phyloP scores from a whole-genome alignment of 192 early-diverging fungal species.

The Diversispora epigaea region DNA sequence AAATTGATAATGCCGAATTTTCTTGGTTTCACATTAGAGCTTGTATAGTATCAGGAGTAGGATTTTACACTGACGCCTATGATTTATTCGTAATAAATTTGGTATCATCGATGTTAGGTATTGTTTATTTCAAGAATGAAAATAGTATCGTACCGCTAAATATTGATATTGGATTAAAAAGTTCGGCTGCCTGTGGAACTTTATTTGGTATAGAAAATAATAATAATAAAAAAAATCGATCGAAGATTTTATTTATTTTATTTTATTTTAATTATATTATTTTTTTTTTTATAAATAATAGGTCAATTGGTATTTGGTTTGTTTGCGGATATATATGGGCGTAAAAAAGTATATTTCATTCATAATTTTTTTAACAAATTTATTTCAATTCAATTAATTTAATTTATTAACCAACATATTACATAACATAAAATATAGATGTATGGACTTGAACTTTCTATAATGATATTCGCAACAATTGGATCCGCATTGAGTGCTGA shows the following conservation, averaged over 20 bases:
- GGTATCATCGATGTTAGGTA: conserved; percentile 82
- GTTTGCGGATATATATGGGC: conserved; percentile 85
- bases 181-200: conserved; percentile 84
- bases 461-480: conserved; percentile 86
- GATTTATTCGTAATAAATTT: conserved; percentile 94
- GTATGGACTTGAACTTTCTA: conserved; percentile 87
- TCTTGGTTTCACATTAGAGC: conserved; percentile 72
- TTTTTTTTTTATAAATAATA: conserved; percentile 31
- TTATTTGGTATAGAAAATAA: conserved; percentile 37
- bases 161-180: conserved; percentile 78
- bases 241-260: too few species aligned
- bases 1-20: conserved; percentile 74
- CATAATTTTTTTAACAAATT: not conserved
- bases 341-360: conserved; percentile 53
- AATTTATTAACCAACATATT: not conserved
- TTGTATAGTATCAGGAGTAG: conserved; percentile 64
- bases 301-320: conserved; percentile 86
- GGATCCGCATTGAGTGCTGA: conserved; percentile 74
- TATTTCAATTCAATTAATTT: not conserved
- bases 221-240: too few species aligned
- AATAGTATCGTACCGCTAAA: conserved; percentile 66
- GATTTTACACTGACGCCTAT: conserved; percentile 94
- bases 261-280: too few species aligned
- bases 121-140: conserved; percentile 65
- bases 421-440: conserved; percentile 43